Evolutionary conservation across 495 filamentous ascomycete species (phyloP).

Genomic region (Massariosphaeria phaeospora): DNA sequence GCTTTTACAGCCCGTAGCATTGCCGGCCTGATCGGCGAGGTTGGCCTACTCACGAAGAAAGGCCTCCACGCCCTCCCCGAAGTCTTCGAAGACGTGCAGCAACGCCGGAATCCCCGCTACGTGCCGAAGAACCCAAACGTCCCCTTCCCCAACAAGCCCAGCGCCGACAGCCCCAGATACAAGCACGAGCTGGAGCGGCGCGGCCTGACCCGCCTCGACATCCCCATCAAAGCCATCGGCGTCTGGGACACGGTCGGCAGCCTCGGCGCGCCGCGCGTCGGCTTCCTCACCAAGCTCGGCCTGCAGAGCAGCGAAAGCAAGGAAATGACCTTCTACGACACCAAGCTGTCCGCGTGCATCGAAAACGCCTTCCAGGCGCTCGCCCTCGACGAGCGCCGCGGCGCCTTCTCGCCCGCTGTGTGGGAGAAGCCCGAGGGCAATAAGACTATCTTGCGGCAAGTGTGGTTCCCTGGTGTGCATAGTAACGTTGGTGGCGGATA

Average conservation of each 20-base stretch:
- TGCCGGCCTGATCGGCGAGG: conserved; percentile 55
- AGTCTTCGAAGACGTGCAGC: conserved; percentile 60
- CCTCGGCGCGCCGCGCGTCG: conserved; percentile 35
- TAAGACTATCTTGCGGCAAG: conserved; percentile 55
- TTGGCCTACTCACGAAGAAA: conserved; percentile 60
- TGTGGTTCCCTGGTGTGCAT: conserved; percentile 71
- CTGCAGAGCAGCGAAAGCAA: conserved; percentile 39
- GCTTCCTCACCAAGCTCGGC: conserved; percentile 28
- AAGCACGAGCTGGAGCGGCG: conserved; percentile 37
- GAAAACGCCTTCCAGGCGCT: conserved; percentile 70
- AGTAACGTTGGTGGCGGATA: conserved; percentile 61
- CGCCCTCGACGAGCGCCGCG: conserved; percentile 64
- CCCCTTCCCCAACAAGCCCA: conserved; percentile 57
- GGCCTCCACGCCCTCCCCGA: conserved; percentile 61
- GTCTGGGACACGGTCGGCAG: conserved; percentile 43
- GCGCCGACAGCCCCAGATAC: conserved; percentile 41
- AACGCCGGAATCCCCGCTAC: conserved; percentile 50
- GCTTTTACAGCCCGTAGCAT: conserved; percentile 68
- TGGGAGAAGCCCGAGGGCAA: conserved; percentile 51
- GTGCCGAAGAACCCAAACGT: conserved; percentile 52
- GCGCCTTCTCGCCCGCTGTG: conserved; percentile 59
- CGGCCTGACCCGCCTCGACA: conserved; percentile 35
- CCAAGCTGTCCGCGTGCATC: conserved; percentile 51
- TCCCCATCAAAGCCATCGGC: conserved; percentile 40
- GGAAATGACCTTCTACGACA: conserved; percentile 59